phyloP scores from a whole-genome alignment of 306 rosid genomes.

The Calophaca sinica region DNA sequence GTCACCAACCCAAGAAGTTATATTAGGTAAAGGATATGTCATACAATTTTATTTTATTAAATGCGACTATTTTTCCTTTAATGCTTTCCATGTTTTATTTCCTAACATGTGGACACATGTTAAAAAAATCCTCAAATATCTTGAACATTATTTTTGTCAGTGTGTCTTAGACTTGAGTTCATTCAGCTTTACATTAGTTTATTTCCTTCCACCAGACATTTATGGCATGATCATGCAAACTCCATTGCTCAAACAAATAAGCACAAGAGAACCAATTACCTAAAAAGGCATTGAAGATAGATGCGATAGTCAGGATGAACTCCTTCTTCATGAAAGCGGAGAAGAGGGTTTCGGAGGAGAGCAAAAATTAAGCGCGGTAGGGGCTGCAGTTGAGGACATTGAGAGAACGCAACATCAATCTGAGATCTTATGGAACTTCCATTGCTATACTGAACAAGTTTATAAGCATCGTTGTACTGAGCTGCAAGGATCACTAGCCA shows the following conservation, averaged over 20 bases:
- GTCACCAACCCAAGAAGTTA: slow-evolving; percentile 1
- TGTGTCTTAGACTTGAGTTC: slow-evolving; percentile 31
- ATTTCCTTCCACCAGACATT: slow-evolving; percentile 11
- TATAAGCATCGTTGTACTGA: slow-evolving; percentile 86
- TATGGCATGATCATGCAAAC: slow-evolving; percentile 32
- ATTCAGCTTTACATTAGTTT: slow-evolving; percentile 30
- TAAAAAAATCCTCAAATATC: slow-evolving; percentile 17
- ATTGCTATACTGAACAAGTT: slow-evolving; percentile 67
- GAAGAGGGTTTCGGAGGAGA: slow-evolving; percentile 91
- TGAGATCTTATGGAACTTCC: slow-evolving; percentile 77
- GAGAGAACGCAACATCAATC: slow-evolving; percentile 85
- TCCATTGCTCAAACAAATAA: not conserved
- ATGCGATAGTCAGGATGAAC: slow-evolving; percentile 95
- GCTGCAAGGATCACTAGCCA: slow-evolving; percentile 98
- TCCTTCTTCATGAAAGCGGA: slow-evolving; percentile 94
- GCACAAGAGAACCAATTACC: slow-evolving; percentile 55
- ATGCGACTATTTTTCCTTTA: slow-evolving; percentile 11
- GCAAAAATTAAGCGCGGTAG: slow-evolving; percentile 90
- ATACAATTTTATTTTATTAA: slow-evolving; percentile 7
- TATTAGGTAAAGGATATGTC: not conserved
- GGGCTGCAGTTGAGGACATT: slow-evolving; percentile 90
- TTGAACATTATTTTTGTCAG: not conserved
- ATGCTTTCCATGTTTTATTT: slow-evolving; percentile 9
- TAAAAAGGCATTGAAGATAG: slow-evolving; percentile 93
- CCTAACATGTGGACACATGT: not conserved